phyloP scores from a whole-genome alignment of 176 grass and related monocot species.

The Oryza officinalis region DNA sequence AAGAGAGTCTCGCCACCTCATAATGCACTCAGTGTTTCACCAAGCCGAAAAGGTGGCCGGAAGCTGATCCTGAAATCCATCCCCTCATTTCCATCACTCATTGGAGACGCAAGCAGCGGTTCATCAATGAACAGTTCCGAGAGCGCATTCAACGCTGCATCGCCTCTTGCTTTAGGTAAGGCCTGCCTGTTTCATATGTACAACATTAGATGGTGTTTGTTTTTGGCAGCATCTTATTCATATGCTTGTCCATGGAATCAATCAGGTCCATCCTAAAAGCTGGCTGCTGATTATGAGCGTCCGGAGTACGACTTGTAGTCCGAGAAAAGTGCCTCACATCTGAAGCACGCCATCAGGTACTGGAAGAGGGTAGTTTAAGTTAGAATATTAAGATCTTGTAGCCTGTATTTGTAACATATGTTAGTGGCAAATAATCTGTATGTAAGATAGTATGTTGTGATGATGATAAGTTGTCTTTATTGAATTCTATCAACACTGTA shows the following conservation, averaged over 20 bases:
- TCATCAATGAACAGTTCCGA: constrained; percentile 43
- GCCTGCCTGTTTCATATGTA: constrained; percentile 6
- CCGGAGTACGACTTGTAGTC: constrained; percentile 54
- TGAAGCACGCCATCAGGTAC: not conserved
- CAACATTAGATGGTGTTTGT: not conserved
- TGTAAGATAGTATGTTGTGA: constrained; percentile 34
- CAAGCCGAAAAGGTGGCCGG: constrained; percentile 74
- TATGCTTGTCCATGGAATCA: constrained; percentile 14
- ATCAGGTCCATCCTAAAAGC: constrained; percentile 46
- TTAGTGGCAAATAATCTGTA: constrained; percentile 59
- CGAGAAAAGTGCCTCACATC: constrained; percentile 18
- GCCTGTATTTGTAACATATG: constrained; percentile 55
- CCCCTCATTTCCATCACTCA: constrained; percentile 83
- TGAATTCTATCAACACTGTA: constrained; percentile 37
- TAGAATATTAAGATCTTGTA: constrained; percentile 20
- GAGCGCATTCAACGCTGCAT: constrained; percentile 37
- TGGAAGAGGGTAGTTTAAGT: constrained; percentile 18
- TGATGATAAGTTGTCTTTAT: constrained; percentile 19
- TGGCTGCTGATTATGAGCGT: not conserved
- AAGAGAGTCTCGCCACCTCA: constrained; percentile 95
- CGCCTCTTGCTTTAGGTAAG: constrained; percentile 58
- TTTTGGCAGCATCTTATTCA: constrained; percentile 36
- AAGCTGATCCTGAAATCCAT: constrained; percentile 97
- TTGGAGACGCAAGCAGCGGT: constrained; percentile 38
- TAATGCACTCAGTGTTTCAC: constrained; percentile 45